Base-by-base conservation (phyloP, 495 filamentous ascomycete species). In the Staphylotrichum longicolle region DNA sequence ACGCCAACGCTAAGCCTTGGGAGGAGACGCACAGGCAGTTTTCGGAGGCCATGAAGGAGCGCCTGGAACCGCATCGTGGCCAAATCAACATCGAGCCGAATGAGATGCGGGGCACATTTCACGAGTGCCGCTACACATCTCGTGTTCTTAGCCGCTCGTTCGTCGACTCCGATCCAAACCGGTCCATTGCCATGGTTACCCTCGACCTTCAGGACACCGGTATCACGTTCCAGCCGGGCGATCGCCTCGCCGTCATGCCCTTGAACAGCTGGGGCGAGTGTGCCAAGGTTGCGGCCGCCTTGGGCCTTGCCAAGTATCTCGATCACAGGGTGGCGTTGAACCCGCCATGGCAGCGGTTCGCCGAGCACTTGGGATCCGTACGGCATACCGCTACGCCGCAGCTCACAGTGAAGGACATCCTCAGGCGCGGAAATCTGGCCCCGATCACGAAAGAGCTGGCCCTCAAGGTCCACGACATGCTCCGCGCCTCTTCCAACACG, bases 1-100 rank as follows among this genome's bases (percentile, higher is more conserved):
- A 81, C 56, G 63, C 63, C 0, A 68, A 72, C 39, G 73, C 66
- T 11, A 68, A 75, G 12, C 74, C 80, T 0, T 82, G 78, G 79
- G 79, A 81, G 67, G 76, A 79, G 57, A 79, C 78, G 1, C 80
- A 81, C 63, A 70, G 63, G 49, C 78, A 79, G 64, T 75, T 81
- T 55, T 81, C 77, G 2, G 78, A 81, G 58, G 75, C 79, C 6
- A 82, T 82, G 78, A 80, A 79, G 58, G 80, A 82, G 59, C 74
- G 79, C 12, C 73, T 81, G 11, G 75, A 78, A 52, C 79, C 78
- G 0, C 78, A 71, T 58, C 72, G 80, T 15, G 72, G 75, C 7
- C 63, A 65, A 12, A 69, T 81, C 46, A 54, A 68, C 8, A 68
- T 80, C 7, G 77, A 81, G 51, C 78, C 80, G 3, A 73, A 80